Evolutionary conservation across 129 eudicot species (phyloP), one percentile per base, ranked within the genome.

Genomic region (Escallonia herrerae): DNA sequence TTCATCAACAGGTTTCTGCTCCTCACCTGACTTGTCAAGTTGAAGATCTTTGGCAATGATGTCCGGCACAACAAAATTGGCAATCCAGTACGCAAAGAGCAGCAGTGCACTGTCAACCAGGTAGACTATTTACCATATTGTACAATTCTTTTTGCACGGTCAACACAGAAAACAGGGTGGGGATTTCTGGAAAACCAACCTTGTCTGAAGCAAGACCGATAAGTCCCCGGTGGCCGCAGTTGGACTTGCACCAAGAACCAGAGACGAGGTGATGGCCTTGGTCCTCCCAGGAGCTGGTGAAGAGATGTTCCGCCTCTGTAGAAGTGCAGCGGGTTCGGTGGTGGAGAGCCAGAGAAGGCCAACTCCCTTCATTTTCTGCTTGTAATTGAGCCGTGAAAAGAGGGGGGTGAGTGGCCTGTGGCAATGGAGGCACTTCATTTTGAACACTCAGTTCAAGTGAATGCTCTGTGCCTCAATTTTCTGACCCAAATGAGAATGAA

Each of bases 31-130:
- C 2, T 81, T 64, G 33, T 77, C 66, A 33, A 77, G 56, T 66
- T 72, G 63, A 40, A 88, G 73, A 44, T 82, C 89, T 64, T 85
- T 84, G 72, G 64, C n/a, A n/a, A n/a, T n/a, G n/a, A n/a, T n/a
- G n/a, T n/a, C n/a, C n/a, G n/a, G n/a, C 70, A 88, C 85, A 4
- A 80, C 89, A 9, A 88, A 88, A 77, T 88, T 88, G 72, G 89
- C 81, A 43, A 88, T 62, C 84, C 81, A 84, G 85, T 88, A 88
- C 44, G 77, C 77, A 42, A 82, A 72, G 46, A 85, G 43, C 73
- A 86, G 64, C 4, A 60, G 80, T 39, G 76, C 78, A 40, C 96
- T 84, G 91, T 61, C 55, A 73, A 70, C 64, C 52, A 79, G 66
- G 60, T 61, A 71, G 58, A 75, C 44, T 46, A 11, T 44, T 8